Percentiles rank a stretch among this genome's conserved stretches.
Conservation (phyloP, 1,284 basidiomycete species). For the Golubevia pallescens region DNA sequence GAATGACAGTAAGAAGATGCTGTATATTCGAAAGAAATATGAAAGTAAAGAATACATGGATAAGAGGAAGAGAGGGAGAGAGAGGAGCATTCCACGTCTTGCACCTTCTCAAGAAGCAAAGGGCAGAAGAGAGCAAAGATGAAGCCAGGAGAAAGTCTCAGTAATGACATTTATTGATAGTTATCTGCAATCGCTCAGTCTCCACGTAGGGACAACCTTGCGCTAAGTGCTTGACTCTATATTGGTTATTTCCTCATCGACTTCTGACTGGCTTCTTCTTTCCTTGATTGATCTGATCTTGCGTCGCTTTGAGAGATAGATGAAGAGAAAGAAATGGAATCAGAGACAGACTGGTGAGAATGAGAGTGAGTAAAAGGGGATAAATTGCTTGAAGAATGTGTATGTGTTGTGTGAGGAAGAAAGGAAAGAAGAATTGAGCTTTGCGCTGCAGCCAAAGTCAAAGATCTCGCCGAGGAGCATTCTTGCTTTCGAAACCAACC, state of each 20-base stretch:
- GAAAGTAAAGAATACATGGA: too few relatives aligned
- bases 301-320: background rate
- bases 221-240: slow-evolving; percentile 13
- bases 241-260: slow-evolving; percentile 1
- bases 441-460: background rate
- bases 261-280: background rate
- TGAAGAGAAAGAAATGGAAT: background rate
- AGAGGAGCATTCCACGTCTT: background rate
- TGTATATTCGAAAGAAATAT: background rate
- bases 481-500: background rate
- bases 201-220: slow-evolving; percentile 11
- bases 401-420: too few relatives aligned
- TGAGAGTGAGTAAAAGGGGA: too few relatives aligned
- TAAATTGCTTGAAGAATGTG: too few relatives aligned
- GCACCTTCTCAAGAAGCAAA: background rate
- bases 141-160: background rate
- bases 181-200: slow-evolving; percentile 5
- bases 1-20: slow-evolving; percentile 7
- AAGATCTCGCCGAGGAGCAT: background rate
- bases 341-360: background rate
- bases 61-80: background rate
- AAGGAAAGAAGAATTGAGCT: too few relatives aligned
- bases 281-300: background rate
- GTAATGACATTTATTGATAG: background rate
- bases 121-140: background rate